phyloP scores from a whole-genome alignment of 441 rosid genomes.

The Brassica hybrid region DNA sequence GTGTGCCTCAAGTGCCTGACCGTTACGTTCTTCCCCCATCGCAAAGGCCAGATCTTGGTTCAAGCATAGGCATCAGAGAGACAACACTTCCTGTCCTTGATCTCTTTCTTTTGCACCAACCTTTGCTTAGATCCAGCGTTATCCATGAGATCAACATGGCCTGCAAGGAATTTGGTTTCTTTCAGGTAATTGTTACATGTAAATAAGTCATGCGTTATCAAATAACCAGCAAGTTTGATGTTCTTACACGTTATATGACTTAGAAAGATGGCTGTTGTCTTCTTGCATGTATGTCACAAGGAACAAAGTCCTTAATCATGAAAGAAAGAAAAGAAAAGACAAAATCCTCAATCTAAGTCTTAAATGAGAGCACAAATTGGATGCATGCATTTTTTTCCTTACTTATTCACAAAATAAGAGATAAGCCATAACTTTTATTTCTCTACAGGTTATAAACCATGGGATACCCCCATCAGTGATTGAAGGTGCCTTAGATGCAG shows the following conservation, averaged over 20 bases:
- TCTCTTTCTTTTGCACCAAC: slow-evolving; percentile 38
- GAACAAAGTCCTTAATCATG: slow-evolving; percentile 12
- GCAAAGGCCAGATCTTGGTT: slow-evolving; percentile 36
- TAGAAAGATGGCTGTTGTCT: slow-evolving; percentile 39
- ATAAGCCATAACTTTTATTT: slow-evolving; percentile 26
- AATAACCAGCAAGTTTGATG: background rate
- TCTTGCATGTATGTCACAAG: slow-evolving; percentile 37
- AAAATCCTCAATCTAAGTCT: slow-evolving; percentile 40
- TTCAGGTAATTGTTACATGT: slow-evolving; percentile 37
- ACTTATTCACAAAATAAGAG: background rate
- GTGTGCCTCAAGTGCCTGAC: slow-evolving; percentile 36
- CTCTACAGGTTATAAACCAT: slow-evolving; percentile 63
- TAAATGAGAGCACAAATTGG: slow-evolving; percentile 26
- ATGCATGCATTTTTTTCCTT: slow-evolving; percentile 25
- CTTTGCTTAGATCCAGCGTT: slow-evolving; percentile 25
- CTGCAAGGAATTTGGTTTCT: slow-evolving; percentile 44
- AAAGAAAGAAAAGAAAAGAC: slow-evolving; percentile 17
- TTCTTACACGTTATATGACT: slow-evolving; percentile 34
- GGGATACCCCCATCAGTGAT: slow-evolving; percentile 51
- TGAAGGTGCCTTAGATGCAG: slow-evolving; percentile 53
- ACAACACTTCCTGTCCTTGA: slow-evolving; percentile 40
- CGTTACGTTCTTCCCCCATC: slow-evolving; percentile 43
- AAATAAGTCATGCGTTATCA: slow-evolving; percentile 2
- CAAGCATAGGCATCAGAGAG: slow-evolving; percentile 20
- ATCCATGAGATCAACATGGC: slow-evolving; percentile 33